Evolutionary conservation across 1,284 basidiomycete genomes (phyloP), one percentile per base, ranked within the genome.

Genomic region (Vanrija sp.): DNA sequence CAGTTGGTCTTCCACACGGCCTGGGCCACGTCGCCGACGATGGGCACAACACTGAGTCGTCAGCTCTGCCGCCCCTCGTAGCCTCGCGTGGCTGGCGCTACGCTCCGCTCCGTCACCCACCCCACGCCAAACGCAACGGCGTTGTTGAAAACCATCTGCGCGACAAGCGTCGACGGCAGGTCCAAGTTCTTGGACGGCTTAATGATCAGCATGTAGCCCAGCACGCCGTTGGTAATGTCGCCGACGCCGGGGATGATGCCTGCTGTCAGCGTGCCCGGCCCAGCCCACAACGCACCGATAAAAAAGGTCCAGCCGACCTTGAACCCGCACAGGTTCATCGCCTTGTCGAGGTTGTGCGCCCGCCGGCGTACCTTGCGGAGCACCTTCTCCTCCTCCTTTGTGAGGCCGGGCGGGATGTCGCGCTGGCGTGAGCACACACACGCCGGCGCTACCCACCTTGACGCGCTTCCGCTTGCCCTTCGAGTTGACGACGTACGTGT

Each of bases 261-360:
- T 73, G 60, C 8, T 3, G 45, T 59, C 44, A 59, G 57, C 41
- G 10, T 22, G 14, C 27, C 7, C 6, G 18, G 15, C 18, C 6
- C 45, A 42, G n/a, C 19, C 6, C 27, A 22, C 23, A n/a, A 70
- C 78, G 54, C 51, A 81, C 81, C 81, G 48, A 92, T 86, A 73
- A 88, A 88, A 22, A 88, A 84, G 2, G 79, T 79, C 85, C 86
- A 95, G 5, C 94, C 93, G 59, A 96, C 92, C 9, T 84, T 83
- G 56, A 96, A 75, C 3, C 93, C 91, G 63, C 86, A 89, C 10
- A 97, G 51, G 45, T 72, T 79, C 78, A 97, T 89, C 7, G 89
- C 87, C 75, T 92, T 94, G 79, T 98, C 94, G 51, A 98, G 86
- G 68, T 87, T 84, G 69, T 93, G 91, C 0, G 94, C 93, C 8